These are phyloP conservation scores for Orbilia javanica DNA, from an alignment of 2,329 filamentous ascomycete species.

Conservation along the genomic window DNA sequence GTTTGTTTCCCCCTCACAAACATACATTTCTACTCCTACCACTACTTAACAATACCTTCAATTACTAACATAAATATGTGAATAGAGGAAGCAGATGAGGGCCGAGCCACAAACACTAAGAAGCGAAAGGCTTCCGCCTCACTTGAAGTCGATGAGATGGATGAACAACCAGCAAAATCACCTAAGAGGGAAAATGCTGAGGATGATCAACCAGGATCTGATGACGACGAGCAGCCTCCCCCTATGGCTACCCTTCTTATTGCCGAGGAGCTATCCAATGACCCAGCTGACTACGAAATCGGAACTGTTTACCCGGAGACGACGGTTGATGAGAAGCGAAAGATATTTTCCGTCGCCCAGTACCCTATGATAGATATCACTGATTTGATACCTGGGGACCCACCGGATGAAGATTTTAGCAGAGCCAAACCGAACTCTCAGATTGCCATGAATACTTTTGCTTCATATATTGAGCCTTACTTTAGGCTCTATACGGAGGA, in stretches of 20 bases:
- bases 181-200: constrained; percentile 58
- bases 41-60: not conserved
- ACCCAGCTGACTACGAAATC: constrained; percentile 96
- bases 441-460: constrained; percentile 92
- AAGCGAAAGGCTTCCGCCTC: constrained; percentile 59
- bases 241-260: constrained; percentile 60
- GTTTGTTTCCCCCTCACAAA: constrained; percentile 38
- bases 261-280: constrained; percentile 67
- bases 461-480: constrained; percentile 91
- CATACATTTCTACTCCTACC: not conserved
- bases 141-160: constrained; percentile 54
- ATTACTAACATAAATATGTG: not conserved
- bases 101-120: constrained; percentile 60
- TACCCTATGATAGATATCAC: constrained; percentile 85
- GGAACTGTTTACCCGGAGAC: constrained; percentile 79
- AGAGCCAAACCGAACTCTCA: constrained; percentile 93
- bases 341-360: constrained; percentile 86
- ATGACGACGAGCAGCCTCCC: constrained; percentile 59
- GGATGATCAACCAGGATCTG: constrained; percentile 58
- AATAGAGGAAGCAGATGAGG: constrained; percentile 51
- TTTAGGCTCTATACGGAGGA: constrained; percentile 91
- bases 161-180: constrained; percentile 56
- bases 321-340: constrained; percentile 84
- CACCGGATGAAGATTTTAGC: constrained; percentile 95
- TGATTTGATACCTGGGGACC: constrained; percentile 86